Evolutionary conservation across 352 stramenopile species (phyloP).

Genomic region (Pythium phragmitis): DNA sequence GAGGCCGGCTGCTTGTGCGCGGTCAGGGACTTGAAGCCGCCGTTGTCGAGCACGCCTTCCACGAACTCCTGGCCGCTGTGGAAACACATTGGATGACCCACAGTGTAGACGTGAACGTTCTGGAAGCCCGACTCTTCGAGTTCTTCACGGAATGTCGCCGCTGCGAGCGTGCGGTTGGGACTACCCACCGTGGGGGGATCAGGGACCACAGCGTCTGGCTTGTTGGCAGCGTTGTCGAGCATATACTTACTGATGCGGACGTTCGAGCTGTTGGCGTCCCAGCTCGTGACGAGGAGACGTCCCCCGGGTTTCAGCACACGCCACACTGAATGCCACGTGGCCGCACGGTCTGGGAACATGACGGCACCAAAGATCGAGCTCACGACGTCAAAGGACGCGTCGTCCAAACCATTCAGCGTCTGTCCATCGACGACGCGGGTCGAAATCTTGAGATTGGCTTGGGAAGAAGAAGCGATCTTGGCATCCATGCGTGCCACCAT

Average conservation of each 20-base stretch:
- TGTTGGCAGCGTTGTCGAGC: conserved; percentile 6
- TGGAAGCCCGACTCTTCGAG: conserved; percentile 16
- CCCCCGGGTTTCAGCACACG: conserved; percentile 23
- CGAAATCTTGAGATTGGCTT: not conserved
- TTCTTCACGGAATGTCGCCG: conserved; percentile 20
- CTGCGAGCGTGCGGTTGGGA: conserved; percentile 10
- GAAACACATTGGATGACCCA: conserved; percentile 21
- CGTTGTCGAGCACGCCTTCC: conserved; percentile 7
- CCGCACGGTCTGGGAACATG: conserved; percentile 21
- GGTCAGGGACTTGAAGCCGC: not conserved
- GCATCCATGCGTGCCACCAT: conserved; percentile 13
- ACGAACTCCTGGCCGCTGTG: conserved; percentile 20
- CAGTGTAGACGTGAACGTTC: conserved; percentile 11
- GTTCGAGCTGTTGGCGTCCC: conserved; percentile 23
- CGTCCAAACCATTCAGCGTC: conserved; percentile 14
- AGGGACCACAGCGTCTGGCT: not conserved
- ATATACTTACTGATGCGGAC: conserved; percentile 9
- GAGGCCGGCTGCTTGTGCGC: conserved; percentile 8
- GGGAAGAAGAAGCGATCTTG: conserved; percentile 6
- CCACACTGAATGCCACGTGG: conserved; percentile 15
- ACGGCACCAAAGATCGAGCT: conserved; percentile 24
- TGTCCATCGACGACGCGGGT: conserved; percentile 18
- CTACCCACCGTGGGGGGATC: not conserved
- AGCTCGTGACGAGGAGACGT: conserved; percentile 16
- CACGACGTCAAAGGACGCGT: conserved; percentile 24